Conservation (phyloP, 352 stramenopile species). For the Halophytophthora batemanensis region DNA sequence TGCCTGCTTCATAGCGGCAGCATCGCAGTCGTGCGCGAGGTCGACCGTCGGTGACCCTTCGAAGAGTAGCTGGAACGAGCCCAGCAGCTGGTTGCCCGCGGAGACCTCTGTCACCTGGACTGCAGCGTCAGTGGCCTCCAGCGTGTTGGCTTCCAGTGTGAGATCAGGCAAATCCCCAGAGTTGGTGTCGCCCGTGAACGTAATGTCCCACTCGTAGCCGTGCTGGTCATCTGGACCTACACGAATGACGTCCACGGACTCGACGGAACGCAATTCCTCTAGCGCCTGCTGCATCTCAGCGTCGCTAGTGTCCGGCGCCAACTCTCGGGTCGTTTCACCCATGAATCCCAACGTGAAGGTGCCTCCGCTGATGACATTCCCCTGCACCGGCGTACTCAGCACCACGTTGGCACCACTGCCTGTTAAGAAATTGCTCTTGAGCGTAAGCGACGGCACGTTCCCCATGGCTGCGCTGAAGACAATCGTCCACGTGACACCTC, state of each 20-base stretch:
- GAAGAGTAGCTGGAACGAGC: constrained; percentile 62
- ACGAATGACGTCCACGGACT: constrained; percentile 56
- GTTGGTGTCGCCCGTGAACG: constrained; percentile 71
- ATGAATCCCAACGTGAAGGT: constrained; percentile 92
- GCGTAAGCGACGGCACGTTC: constrained; percentile 53
- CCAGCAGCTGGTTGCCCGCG: constrained; percentile 66
- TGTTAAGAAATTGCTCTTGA: constrained; percentile 68
- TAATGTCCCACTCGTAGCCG: constrained; percentile 76
- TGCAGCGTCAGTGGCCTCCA: constrained; percentile 32
- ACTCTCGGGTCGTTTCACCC: constrained; percentile 84
- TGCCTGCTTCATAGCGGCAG: constrained; percentile 61
- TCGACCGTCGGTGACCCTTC: constrained; percentile 47
- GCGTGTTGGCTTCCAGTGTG: constrained; percentile 8
- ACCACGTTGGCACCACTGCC: constrained; percentile 67
- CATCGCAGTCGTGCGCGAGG: constrained; percentile 77
- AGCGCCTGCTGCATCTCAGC: constrained; percentile 57
- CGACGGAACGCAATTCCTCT: constrained; percentile 53
- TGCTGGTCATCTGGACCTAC: constrained; percentile 49
- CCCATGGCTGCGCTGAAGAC: constrained; percentile 74
- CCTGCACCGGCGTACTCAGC: constrained; percentile 52
- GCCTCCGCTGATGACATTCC: constrained; percentile 72
- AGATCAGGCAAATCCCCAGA: constrained; percentile 44
- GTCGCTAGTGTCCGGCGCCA: constrained; percentile 79
- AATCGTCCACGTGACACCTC: constrained; percentile 92
- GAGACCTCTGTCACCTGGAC: constrained; percentile 34